Conservation (phyloP, 208 protist genomes). For the Naegleria gruberi region DNA sequence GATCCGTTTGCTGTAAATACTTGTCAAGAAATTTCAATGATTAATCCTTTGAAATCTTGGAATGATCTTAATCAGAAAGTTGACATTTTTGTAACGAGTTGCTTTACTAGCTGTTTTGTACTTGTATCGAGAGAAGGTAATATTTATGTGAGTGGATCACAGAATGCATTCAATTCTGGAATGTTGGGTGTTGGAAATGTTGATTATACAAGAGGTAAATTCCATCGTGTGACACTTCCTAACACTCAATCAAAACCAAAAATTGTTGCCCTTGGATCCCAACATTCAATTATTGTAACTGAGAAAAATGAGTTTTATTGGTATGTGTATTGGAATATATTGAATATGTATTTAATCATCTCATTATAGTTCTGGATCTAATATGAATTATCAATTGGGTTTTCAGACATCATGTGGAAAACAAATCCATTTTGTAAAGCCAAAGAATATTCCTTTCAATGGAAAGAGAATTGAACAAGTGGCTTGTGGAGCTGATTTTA, state of each 20-base stretch:
- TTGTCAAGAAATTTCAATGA: too few relatives aligned
- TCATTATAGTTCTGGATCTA: background rate
- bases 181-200: background rate
- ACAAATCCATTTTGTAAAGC: background rate
- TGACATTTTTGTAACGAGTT: background rate
- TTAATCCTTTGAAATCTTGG: background rate
- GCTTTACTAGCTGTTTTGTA: background rate
- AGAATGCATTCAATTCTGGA: background rate
- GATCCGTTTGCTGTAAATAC: background rate
- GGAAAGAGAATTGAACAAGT: background rate
- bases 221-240: background rate
- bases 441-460: background rate
- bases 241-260: background rate
- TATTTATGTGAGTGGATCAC: background rate
- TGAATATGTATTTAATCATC: background rate
- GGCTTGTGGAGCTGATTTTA: background rate
- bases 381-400: background rate
- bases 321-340: background rate
- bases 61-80: background rate
- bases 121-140: background rate
- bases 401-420: background rate
- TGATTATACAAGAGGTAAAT: background rate
- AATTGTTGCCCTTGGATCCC: background rate
- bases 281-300: background rate
- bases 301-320: background rate